Evolutionary conservation across 1,284 basidiomycete genomes (phyloP).

Genomic region (Sanguinoderma infundibulare): DNA sequence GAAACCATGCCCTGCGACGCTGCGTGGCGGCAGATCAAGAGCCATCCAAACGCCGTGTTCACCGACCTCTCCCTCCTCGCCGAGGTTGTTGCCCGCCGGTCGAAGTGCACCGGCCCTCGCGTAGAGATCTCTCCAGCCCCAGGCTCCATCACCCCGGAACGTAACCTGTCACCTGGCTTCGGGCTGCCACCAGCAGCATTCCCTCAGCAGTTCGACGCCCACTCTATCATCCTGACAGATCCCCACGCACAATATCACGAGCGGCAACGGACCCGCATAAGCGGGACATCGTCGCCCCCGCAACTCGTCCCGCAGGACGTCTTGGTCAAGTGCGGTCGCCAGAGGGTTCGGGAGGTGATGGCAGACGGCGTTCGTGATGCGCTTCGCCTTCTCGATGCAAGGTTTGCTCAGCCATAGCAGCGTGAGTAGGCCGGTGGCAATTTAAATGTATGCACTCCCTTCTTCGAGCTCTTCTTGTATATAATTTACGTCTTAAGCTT

Average conservation of each 20-base stretch:
- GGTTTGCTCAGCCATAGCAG: constrained; percentile 46
- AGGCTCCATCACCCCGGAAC: constrained; percentile 51
- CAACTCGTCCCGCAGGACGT: constrained; percentile 63
- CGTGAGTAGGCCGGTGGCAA: background rate
- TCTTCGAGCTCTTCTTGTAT: background rate
- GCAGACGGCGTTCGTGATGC: constrained; percentile 81
- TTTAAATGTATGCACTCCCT: background rate
- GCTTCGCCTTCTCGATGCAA: constrained; percentile 75
- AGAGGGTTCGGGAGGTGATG: constrained; percentile 71
- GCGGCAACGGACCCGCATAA: constrained; percentile 44
- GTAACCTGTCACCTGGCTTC: constrained; percentile 39
- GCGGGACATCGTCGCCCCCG: constrained; percentile 51
- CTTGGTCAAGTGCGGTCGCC: constrained; percentile 59
- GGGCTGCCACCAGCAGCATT: constrained; percentile 20
- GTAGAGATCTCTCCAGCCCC: constrained; percentile 68
- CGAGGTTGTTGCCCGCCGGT: constrained; percentile 85
- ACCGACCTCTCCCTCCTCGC: constrained; percentile 82
- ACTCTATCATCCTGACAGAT: constrained; percentile 49
- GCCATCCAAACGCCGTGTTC: constrained; percentile 86
- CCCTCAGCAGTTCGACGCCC: constrained; percentile 28
- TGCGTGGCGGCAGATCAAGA: constrained; percentile 87
- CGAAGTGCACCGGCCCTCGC: constrained; percentile 76
- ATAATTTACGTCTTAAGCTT: constrained; percentile 15
- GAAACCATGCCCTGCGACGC: constrained; percentile 81
- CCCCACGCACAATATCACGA: constrained; percentile 57